A percentile compares a stretch with the other conserved stretches of the same genome.
Conservation (phyloP, 2,329 filamentous ascomycete species). For the Annulohypoxylon truncatum region DNA sequence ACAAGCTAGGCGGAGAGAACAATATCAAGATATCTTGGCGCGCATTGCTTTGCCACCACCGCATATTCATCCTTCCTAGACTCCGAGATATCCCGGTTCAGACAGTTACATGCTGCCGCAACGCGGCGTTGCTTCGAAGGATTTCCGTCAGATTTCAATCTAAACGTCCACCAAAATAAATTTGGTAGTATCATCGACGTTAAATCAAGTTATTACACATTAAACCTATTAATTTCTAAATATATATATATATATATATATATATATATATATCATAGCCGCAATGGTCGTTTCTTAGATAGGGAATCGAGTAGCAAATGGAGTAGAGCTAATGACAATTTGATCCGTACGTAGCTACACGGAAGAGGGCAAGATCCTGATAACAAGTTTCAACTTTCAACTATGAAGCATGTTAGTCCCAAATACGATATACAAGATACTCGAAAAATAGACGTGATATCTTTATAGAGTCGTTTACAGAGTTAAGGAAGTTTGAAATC, state of each 20-base stretch:
- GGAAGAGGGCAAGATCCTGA: neutral
- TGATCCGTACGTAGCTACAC: neutral
- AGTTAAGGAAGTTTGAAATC: neutral
- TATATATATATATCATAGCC: too few relatives aligned
- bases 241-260: too few relatives aligned
- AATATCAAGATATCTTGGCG: neutral
- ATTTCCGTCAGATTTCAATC: neutral
- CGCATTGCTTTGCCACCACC: neutral
- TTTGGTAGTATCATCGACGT: neutral
- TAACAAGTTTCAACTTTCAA: neutral
- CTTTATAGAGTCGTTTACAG: neutral
- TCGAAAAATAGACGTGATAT: neutral
- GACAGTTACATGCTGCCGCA: neutral
- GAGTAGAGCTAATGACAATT: neutral
- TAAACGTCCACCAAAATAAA: neutral
- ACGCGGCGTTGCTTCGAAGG: neutral
- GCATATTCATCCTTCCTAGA: neutral
- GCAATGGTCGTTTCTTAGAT: neutral
- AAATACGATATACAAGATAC: neutral
- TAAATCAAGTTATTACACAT: neutral
- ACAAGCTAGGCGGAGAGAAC: neutral
- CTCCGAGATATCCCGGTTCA: neutral
- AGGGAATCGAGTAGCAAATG: neutral
- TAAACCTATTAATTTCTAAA: neutral
- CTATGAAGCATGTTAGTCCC: neutral